Conservation (phyloP, 2,329 filamentous ascomycete species). For the Diaporthe eres region DNA sequence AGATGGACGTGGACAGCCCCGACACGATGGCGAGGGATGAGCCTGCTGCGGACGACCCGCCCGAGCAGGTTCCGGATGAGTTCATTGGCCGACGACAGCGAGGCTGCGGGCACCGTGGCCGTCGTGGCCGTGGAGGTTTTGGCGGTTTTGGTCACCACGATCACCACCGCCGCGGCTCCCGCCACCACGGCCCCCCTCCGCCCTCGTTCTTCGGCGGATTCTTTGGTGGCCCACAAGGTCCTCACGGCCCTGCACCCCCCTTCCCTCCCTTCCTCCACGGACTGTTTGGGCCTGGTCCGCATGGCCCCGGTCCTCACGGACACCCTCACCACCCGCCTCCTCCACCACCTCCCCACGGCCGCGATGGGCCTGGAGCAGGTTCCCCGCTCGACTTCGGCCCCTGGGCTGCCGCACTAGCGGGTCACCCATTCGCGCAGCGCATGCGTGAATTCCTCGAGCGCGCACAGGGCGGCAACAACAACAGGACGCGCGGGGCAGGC, state of each 20-base stretch:
- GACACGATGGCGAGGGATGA: constrained; percentile 52
- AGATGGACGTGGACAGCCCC: constrained; percentile 43
- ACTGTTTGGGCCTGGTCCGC: constrained; percentile 34
- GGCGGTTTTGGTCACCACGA: constrained; percentile 35
- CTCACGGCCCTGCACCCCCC: constrained; percentile 27
- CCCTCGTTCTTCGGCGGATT: constrained; percentile 44
- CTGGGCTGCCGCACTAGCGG: constrained; percentile 56
- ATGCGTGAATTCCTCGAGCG: constrained; percentile 57
- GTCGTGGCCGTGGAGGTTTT: constrained; percentile 42
- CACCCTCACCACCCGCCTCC: constrained; percentile 14
- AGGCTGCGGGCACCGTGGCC: constrained; percentile 43
- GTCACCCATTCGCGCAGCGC: constrained; percentile 59
- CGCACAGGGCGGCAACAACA: constrained; percentile 42
- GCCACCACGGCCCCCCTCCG: constrained; percentile 43
- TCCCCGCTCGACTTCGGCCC: constrained; percentile 54
- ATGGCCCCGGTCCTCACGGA: constrained; percentile 44
- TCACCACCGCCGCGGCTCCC: constrained; percentile 41
- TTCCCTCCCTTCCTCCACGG: constrained; percentile 33
- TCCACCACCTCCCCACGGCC: constrained; percentile 41
- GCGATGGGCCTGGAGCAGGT: constrained; percentile 40
- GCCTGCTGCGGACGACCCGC: constrained; percentile 45
- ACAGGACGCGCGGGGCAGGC: constrained; percentile 40
- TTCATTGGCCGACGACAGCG: constrained; percentile 33
- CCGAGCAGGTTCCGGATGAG: constrained; percentile 44
- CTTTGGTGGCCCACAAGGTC: constrained; percentile 36